Base-by-base conservation (phyloP, 495 filamentous ascomycete genomes). In the Aspergillus indologenus region DNA sequence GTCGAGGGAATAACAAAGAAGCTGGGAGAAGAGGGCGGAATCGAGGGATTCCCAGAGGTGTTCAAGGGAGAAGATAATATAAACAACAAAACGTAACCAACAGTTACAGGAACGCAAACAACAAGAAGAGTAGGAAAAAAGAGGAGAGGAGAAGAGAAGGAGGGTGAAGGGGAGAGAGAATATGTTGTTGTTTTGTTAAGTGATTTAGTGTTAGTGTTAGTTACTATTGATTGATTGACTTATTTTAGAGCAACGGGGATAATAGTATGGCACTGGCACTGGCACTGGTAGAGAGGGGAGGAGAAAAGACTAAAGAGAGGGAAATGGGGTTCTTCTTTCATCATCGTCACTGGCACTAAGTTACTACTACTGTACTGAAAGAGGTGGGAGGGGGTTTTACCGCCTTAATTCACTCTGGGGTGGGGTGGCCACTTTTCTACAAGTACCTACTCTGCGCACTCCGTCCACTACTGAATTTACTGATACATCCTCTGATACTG, bases 1-100 rank as follows among this genome's bases (percentile, higher is more conserved):
- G 51, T 54, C 29, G 58, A 57, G 51, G 52, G 55, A 56, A 54
- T 63, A 65, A 62, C 63, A 66, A 50, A 58, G 68, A 70, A 66
- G 59, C 61, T 53, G 61, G 54, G 52, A 61, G 68, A 65, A 58
- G 60, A 62, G 47, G 48, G 54, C 62, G 63, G 65, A 67, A 66
- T 55, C 18, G 45, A 40, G 45, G 20, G 23, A 12, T 20, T 22
- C 49, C 54, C 59, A 42, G 26, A 56, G 46, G 29, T 40, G n/a
- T 49, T 40, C 44, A 42, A 56, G 44, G 50, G 56, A 24, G 34
- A 24, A 21, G 24, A 57, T 1, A 14, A 24, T 31, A 44, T 20
- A n/a, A n/a, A n/a, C n/a, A n/a, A n/a, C n/a, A n/a, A n/a, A n/a
- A n/a, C n/a, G n/a, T n/a, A n/a, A n/a, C n/a, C n/a, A n/a, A n/a